These are phyloP conservation scores for Aspergillus calidoustus DNA, from an alignment of 2,329 filamentous ascomycete species.

Conservation along the genomic window DNA sequence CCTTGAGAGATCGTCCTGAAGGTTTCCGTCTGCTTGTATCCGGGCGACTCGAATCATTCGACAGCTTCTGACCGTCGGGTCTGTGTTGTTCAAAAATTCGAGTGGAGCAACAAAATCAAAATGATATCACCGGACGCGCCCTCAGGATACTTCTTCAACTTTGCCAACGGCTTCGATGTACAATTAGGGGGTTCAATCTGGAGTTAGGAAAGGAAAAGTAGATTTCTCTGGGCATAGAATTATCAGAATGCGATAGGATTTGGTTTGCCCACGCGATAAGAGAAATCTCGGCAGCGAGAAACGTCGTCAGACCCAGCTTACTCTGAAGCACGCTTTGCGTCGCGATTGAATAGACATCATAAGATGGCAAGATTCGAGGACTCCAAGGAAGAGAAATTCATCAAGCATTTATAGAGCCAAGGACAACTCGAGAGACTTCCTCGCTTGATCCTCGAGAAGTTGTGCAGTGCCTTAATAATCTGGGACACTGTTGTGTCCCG, in stretches of 20 bases:
- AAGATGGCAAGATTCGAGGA: background rate
- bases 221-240: background rate
- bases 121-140: background rate
- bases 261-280: background rate
- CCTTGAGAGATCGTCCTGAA: background rate
- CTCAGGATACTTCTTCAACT: background rate
- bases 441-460: background rate
- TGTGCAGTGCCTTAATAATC: constrained; percentile 22
- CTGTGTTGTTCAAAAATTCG: background rate
- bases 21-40: background rate
- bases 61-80: background rate
- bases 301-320: background rate
- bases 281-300: background rate
- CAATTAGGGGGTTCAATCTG: background rate
- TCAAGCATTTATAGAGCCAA: background rate
- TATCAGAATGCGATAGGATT: background rate
- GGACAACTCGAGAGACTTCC: background rate
- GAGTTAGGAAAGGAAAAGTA: background rate
- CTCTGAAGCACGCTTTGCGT: background rate
- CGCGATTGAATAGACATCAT: background rate
- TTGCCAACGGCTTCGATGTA: background rate
- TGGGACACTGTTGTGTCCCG: constrained; percentile 20
- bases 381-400: background rate
- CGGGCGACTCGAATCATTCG: background rate
- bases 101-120: background rate